Evolutionary conservation across 1,139 yeast species (phyloP).

Genomic region (Geotrichum macrosporum): DNA sequence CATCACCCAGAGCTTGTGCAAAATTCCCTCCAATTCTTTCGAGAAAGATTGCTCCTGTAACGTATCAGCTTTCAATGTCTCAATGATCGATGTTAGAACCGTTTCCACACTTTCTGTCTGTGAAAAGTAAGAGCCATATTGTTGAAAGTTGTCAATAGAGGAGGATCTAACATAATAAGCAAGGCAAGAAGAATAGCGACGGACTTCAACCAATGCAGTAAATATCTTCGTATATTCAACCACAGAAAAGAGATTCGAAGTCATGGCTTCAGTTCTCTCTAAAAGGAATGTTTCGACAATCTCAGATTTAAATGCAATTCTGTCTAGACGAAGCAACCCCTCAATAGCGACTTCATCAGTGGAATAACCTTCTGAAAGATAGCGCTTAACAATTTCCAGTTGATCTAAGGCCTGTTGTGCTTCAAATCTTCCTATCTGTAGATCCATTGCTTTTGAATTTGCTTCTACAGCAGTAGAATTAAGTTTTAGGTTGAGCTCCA

Average conservation of each 20-base stretch:
- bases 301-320: slow-evolving; percentile 22
- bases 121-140: slow-evolving; percentile 17
- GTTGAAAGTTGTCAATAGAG: slow-evolving; percentile 23
- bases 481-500: slow-evolving; percentile 32
- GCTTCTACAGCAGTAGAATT: slow-evolving; percentile 28
- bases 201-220: slow-evolving; percentile 23
- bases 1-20: slow-evolving; percentile 18
- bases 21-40: slow-evolving; percentile 15
- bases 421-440: slow-evolving; percentile 31
- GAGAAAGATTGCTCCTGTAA: slow-evolving; percentile 15
- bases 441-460: slow-evolving; percentile 31
- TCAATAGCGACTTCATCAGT: slow-evolving; percentile 28
- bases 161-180: slow-evolving; percentile 21
- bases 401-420: slow-evolving; percentile 33
- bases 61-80: slow-evolving; percentile 20
- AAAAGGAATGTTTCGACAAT: slow-evolving; percentile 21
- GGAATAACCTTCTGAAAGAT: slow-evolving; percentile 28
- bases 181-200: slow-evolving; percentile 20
- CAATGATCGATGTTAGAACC: slow-evolving; percentile 22
- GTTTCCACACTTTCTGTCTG: slow-evolving; percentile 22
- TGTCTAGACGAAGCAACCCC: slow-evolving; percentile 23
- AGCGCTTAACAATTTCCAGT: slow-evolving; percentile 29
- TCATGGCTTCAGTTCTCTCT: slow-evolving; percentile 19
- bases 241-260: slow-evolving; percentile 12
- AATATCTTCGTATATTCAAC: slow-evolving; percentile 22